Evolutionary conservation across 2,329 filamentous ascomycete species (phyloP), one percentile per base, ranked within the genome.

Genomic region (Colletotrichum sp.): DNA sequence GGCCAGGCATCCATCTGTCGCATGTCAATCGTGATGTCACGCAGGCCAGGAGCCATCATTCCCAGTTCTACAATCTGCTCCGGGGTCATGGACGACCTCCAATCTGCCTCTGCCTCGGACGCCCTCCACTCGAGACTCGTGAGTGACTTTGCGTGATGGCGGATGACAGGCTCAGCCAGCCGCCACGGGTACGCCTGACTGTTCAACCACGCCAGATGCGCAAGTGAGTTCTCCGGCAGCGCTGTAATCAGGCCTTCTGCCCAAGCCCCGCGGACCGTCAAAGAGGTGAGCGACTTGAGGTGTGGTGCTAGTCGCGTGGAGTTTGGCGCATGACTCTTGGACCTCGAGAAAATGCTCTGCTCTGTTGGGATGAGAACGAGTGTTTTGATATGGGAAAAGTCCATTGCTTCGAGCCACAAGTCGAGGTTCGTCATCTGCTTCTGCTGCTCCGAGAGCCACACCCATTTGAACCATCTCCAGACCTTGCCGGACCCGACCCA

Each of bases 71-170:
- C 21, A 5, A 72, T n/a, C 27, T 62, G 33, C 12, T 55, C 36
- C 15, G 58, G 8, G 5, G 34, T 61, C 54, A 73, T 62, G 38
- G 51, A 33, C 31, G 31, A 11, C 9, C 61, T 4, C 24, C 13
- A 15, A 66, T 54, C 21, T 55, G 36, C 4, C 34, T 18, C 8
- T 16, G 34, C 6, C 8, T 74, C 72, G 18, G 59, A n/a, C 58
- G 47, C 51, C 13, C 69, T 63, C 72, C 69, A 74, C 16, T 74
- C 63, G 8, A 74, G 54, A 21, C 54, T 63, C 13, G 3, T 59
- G 12, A 74, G 36, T 6, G 69, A 64, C 13, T 51, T n/a, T 27
- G 69, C 72, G 18, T 74, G 72, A 12, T 24, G 64, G 8, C 62
- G 21, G 1, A 72, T 27, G 36, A 61, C 11, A 5, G 69, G 36